These are phyloP conservation scores for Mucor plumbeus DNA, from an alignment of 371 early-diverging fungal genomes.

Conservation along the genomic window DNA sequence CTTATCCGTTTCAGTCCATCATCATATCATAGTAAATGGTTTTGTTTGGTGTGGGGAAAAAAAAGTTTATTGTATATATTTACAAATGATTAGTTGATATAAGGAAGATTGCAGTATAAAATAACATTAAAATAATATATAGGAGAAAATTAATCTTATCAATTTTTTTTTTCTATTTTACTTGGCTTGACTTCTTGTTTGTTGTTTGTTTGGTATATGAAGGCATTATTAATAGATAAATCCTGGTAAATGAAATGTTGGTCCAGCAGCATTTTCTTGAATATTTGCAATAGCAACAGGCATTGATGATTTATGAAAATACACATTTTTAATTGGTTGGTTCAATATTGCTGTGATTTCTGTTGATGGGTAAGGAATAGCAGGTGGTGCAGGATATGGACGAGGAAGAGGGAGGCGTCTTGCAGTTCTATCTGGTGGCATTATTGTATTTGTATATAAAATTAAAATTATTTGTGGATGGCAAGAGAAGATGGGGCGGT, in stretches of 20 bases:
- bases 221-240: not conserved
- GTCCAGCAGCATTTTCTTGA: not conserved
- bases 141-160: not conserved
- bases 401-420: constrained; percentile 14
- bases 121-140: not conserved
- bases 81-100: not conserved
- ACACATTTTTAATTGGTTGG: not conserved
- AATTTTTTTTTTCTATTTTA: not conserved
- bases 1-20: not conserved
- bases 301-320: not conserved
- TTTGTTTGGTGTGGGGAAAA: constrained; percentile 1
- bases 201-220: not conserved
- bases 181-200: not conserved
- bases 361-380: not conserved
- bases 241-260: not conserved
- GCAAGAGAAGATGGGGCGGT: not conserved
- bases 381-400: constrained; percentile 10
- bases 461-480: no score
- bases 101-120: not conserved
- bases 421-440: constrained; percentile 14
- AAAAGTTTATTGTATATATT: not conserved
- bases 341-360: not conserved
- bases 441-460: not conserved
- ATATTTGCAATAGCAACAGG: not conserved
- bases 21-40: not conserved